Percentiles rank a stretch among this genome's conserved stretches.
Evolutionary conservation across 1,284 basidiomycete species (phyloP).

Genomic region (Exsudoporus floridanus): DNA sequence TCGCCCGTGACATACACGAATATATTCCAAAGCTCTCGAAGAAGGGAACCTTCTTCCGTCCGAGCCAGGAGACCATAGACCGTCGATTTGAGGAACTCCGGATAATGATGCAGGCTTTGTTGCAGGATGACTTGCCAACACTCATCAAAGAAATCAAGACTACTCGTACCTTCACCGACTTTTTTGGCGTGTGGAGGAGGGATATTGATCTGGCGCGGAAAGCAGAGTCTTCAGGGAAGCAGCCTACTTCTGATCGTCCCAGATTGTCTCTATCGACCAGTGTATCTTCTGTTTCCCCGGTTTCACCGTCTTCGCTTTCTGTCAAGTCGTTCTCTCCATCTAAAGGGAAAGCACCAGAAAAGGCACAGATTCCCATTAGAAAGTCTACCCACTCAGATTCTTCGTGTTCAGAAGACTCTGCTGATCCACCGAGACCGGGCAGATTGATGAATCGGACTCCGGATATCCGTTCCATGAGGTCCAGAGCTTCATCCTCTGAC

Average conservation of each 20-base stretch:
- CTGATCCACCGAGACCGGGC: conserved; percentile 4
- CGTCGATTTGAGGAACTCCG: conserved; percentile 59
- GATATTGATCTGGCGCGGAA: conserved; percentile 62
- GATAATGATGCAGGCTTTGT: conserved; percentile 57
- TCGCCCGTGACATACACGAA: conserved; percentile 64
- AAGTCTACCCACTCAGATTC: conserved; percentile 19
- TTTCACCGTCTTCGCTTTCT: conserved; percentile 39
- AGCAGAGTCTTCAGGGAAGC: conserved; percentile 25
- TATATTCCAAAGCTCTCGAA: conserved; percentile 65
- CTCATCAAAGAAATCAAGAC: conserved; percentile 63
- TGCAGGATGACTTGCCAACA: conserved; percentile 58
- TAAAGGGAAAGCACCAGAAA: conserved; percentile 27
- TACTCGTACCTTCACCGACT: conserved; percentile 61
- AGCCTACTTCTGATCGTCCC: conserved; percentile 6
- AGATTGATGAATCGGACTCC: conserved; percentile 4
- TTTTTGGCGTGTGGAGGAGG: conserved; percentile 73
- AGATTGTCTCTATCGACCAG: conserved; percentile 42
- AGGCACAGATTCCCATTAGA: neutral
- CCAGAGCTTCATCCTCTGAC: conserved; percentile 36
- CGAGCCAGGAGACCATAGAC: conserved; percentile 63
- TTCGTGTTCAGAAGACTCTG: conserved; percentile 27
- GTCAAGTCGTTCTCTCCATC: conserved; percentile 16
- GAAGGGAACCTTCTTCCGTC: conserved; percentile 68
- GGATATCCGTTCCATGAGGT: conserved; percentile 5
- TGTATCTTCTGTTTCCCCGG: conserved; percentile 53